Evolutionary conservation across 192 early-diverging fungal genomes (phyloP), one percentile per base, ranked within the genome.

Genomic region (Phycomyces nitens): DNA sequence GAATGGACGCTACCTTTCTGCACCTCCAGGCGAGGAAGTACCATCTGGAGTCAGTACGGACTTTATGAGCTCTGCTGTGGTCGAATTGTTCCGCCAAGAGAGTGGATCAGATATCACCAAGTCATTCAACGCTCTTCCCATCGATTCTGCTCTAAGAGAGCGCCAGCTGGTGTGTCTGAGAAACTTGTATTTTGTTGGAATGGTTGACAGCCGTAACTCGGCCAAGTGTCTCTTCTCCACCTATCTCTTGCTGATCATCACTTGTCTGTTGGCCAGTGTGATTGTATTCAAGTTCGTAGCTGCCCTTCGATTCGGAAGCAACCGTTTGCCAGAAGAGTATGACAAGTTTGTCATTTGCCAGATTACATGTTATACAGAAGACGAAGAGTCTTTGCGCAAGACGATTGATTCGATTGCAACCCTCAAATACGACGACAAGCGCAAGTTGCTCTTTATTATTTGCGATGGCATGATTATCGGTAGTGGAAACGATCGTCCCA

Each of bases 341-440:
- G 94, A 98, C 80, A 95, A 94, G 78, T 96, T 97, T 84, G 91
- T 96, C 38, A 95, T 98, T 71, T 90, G 89, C 64, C 90, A 94
- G 72, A 92, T 98, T 43, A 94, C 96, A 39, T 97, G 95, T 77
- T 97, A 97, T 70, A 95, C 95, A 3, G 95, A 97, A 78, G 95
- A 89, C 51, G 90, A 92, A 61, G 89, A 93, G 38, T 87, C 84
- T 6, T 76, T 97, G 27, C 79, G 85, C 18, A 85, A 89, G 59
- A 96, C 94, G 0, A 86, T 96, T 49, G 90, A 96, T 69, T 88
- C 90, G 14, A 82, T 96, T 27, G 85, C 94, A 1, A 69, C 79
- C 0, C 72, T 95, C 18, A 72, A 79, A 2, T 95, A 94, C 53
- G 92, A 94, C 62, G 92, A 96, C 75, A 95, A 94, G 51, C 81